Base-by-base conservation (phyloP, 73 alveolate genomes). In the Diophrys sp. region DNA sequence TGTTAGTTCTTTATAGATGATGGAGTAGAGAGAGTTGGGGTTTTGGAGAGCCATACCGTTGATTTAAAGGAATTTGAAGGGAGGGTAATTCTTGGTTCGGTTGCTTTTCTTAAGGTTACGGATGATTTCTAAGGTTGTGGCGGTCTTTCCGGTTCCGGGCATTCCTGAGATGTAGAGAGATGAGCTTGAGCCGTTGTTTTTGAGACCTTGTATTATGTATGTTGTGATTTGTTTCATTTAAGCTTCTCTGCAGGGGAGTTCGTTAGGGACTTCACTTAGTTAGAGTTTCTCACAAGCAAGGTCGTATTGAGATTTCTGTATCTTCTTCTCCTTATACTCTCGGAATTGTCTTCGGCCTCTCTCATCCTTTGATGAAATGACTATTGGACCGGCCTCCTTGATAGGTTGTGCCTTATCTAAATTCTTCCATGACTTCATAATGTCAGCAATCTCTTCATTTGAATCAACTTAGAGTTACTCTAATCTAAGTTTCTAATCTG, bases 71-170 rank as follows among this genome's bases (percentile, higher is more conserved):
- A 86, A 86, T 33, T 86, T 67, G 78, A 86, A 11, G 5, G 62
- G n/a, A 44, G 62, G 18, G 18, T 44, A 11, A 27, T n/a, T n/a
- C 5, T n/a, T 14, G 28, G 14, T 5, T 5, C 28, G 67, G n/a
- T 76, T 79, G n/a, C 83, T 73, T 2, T 81, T 85, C 68, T 77
- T 76, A 18, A 69, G 5, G 14, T 29, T 28, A 24, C 28, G 5
- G 53, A 81, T 72, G 1, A 70, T 79, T 74, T 82, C 89, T 25
- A 87, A 27, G 33, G 83, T 71, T 23, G 90, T 57, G 31, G 91
- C 95, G 11, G 95, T 88, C 53, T 88, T 88, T n/a, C 95, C 95
- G 0, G 89, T 88, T 0, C 95, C 95, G 27, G 95, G 95, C 14
- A 84, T 79, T 56, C 95, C 95, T 29, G 91, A 88, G 0, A 88